These are phyloP conservation scores for Lindgomyces ingoldianus DNA, from an alignment of 495 filamentous ascomycete genomes.

Conservation along the genomic window DNA sequence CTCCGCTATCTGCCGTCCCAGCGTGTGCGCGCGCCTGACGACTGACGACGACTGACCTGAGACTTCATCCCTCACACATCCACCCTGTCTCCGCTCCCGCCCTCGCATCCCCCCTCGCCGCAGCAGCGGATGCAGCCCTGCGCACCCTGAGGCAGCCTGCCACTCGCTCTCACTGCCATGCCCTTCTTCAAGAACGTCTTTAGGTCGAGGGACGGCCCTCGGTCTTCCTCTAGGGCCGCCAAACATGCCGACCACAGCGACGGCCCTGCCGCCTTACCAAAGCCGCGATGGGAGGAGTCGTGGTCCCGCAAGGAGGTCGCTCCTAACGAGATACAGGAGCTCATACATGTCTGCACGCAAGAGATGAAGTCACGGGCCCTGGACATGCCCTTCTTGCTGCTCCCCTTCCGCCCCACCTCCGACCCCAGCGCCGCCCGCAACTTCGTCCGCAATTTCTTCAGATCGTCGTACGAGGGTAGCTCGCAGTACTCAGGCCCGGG, in stretches of 20 bases:
- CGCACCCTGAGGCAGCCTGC: slow-evolving; percentile 9
- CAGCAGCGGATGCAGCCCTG: slow-evolving; percentile 22
- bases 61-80: not conserved
- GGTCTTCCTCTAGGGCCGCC: slow-evolving; percentile 54
- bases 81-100: not conserved
- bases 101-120: slow-evolving; percentile 7
- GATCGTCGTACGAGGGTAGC: slow-evolving; percentile 47
- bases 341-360: slow-evolving; percentile 78
- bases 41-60: slow-evolving; percentile 2
- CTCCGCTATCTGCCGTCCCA: not conserved
- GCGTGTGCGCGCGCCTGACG: not conserved
- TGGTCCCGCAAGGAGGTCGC: slow-evolving; percentile 84
- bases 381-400: slow-evolving; percentile 86
- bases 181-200: slow-evolving; percentile 47
- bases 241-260: slow-evolving; percentile 57
- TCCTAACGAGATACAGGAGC: slow-evolving; percentile 86
- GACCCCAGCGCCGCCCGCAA: slow-evolving; percentile 87
- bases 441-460: slow-evolving; percentile 93
- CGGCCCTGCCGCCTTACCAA: slow-evolving; percentile 54
- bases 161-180: slow-evolving; percentile 29
- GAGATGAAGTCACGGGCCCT: slow-evolving; percentile 93
- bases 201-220: slow-evolving; percentile 43
- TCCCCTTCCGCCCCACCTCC: slow-evolving; percentile 92
- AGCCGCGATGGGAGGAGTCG: slow-evolving; percentile 85
- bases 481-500: slow-evolving; percentile 57